Conservation (phyloP, 164 flowering plant species). For the Warburgia ugandensis region DNA sequence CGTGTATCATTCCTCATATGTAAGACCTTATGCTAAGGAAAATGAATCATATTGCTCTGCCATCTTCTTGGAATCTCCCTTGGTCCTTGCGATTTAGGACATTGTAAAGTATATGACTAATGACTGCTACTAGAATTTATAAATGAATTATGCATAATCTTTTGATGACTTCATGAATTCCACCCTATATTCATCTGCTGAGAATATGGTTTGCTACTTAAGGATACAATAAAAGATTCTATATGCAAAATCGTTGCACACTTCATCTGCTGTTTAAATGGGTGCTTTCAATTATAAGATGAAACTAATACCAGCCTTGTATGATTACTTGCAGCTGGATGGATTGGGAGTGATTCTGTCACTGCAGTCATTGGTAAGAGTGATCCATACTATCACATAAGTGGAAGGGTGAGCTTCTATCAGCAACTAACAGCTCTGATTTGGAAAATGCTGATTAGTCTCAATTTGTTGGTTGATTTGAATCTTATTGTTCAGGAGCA, state of each 20-base stretch:
- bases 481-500: slow-evolving; percentile 53
- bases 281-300: slow-evolving; percentile 3
- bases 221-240: no score
- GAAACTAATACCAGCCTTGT: slow-evolving; percentile 1
- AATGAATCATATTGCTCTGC: no score
- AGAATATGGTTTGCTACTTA: no score
- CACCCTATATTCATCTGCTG: no score
- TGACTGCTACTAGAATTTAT: no score
- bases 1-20: no score
- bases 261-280: background rate
- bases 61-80: no score
- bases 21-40: no score
- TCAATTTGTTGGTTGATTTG: background rate
- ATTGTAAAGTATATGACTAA: no score
- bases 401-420: slow-evolving; percentile 63
- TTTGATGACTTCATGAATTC: background rate
- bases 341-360: slow-evolving; percentile 87
- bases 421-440: slow-evolving; percentile 3
- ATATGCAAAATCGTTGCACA: no score
- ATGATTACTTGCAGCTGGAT: slow-evolving; percentile 61
- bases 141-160: no score
- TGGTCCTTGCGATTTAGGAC: no score
- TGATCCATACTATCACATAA: slow-evolving; percentile 70
- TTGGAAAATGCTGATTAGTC: slow-evolving; percentile 1
- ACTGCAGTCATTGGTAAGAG: slow-evolving; percentile 85